Base-by-base conservation (phyloP, 2,329 filamentous ascomycete species). In the Xylariaceae sp. region DNA sequence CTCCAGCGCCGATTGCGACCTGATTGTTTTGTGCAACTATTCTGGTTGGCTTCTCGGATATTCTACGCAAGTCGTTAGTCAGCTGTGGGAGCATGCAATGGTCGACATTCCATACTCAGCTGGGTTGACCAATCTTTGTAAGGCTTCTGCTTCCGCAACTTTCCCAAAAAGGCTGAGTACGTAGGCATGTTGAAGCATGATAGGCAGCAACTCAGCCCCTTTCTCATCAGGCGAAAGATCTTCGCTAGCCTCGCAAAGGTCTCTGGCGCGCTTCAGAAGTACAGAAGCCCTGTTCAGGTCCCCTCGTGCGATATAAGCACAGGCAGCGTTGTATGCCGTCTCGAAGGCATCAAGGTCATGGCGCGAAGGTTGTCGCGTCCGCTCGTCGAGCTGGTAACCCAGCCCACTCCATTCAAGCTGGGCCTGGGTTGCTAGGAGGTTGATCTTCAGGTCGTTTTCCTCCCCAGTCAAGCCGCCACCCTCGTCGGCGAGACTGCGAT, bases 301-400 rank as follows among this genome's bases (percentile, higher is more conserved):
- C 6, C 77, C 80, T 29, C 75, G 68, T 11, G 82, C 81, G 47
- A 92, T 78, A 54, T 75, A 77, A 14, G 70, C 70, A 55, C 84
- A 90, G 7, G 83, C 85, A 16, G 77, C 72, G 56, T 93, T 93
- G 61, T 85, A 93, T 9, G 83, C 80, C 17, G 82, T 80, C 62
- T 92, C 86, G 47, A 92, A 92, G 2, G 80, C 75, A 42, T 88
- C 82, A 17, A 83, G 60, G 47, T 84, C 76, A 39, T 79, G 75
- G 38, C 70, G 63, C 5, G 61, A 60, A 7, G 71, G 64, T 50
- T 74, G 65, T 50, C 73, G 75, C 56, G 74, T 72, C 44, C 65
- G 65, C 21, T 57, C 52, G n/a, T 61, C 56, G 24, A 71, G 63
- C 25, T 69, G 49, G 42, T 70, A 59, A 13, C 68, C 70, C 31